phyloP scores from a whole-genome alignment of 371 early-diverging fungal genomes.

The Mucor piriformis region DNA sequence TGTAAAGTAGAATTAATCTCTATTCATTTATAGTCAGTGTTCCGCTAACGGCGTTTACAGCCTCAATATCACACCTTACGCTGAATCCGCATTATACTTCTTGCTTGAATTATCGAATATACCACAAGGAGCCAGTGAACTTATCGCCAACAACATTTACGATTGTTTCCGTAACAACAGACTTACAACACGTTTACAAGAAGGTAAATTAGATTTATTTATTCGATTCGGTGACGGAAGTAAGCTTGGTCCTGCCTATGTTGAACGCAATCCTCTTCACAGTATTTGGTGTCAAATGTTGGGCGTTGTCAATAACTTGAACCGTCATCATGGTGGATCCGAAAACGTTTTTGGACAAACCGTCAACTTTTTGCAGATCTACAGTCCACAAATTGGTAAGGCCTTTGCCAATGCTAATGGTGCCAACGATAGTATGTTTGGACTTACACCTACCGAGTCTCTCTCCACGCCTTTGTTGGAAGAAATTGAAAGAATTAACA shows the following conservation, averaged over 20 bases:
- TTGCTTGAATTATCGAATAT: constrained; percentile 38
- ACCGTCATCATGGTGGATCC: constrained; percentile 12
- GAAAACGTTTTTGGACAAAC: constrained; percentile 24
- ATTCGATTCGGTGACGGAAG: constrained; percentile 34
- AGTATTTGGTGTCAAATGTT: constrained; percentile 46
- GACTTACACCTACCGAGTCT: constrained; percentile 34
- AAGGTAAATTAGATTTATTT: constrained; percentile 36
- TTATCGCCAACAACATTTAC: constrained; percentile 31
- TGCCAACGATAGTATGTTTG: constrained; percentile 24
- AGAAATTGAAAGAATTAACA: constrained; percentile 43
- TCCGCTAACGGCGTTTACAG: constrained; percentile 16
- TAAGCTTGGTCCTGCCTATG: constrained; percentile 13
- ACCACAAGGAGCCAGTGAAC: constrained; percentile 32
- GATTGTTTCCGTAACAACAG: constrained; percentile 38
- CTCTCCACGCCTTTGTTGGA: constrained; percentile 40
- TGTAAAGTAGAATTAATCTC: neutral
- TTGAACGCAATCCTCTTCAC: constrained; percentile 44
- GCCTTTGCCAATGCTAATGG: constrained; percentile 40
- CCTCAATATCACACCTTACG: constrained; percentile 44
- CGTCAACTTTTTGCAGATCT: constrained; percentile 39
- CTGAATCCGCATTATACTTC: constrained; percentile 43
- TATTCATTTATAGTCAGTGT: constrained; percentile 26
- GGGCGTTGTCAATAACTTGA: constrained; percentile 34
- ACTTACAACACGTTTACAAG: constrained; percentile 31
- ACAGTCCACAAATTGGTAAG: constrained; percentile 41